These are phyloP conservation scores for Leishmania amazonensis DNA, from an alignment of 208 protist species.

Conservation along the genomic window DNA sequence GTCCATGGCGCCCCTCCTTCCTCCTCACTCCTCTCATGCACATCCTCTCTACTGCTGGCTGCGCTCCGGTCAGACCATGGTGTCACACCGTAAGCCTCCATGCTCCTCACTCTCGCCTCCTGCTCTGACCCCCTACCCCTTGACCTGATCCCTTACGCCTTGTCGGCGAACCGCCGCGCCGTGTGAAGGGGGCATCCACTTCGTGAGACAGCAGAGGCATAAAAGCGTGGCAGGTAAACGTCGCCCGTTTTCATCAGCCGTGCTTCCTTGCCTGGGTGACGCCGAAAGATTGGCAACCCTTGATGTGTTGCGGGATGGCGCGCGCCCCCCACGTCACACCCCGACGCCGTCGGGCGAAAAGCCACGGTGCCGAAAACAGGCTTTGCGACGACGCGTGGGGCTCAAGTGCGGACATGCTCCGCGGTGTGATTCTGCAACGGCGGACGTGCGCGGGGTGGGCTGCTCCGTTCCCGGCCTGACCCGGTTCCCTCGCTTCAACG, in stretches of 20 bases:
- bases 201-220: neutral
- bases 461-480: constrained; percentile 91
- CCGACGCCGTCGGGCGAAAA: neutral
- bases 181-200: neutral
- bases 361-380: constrained; percentile 32
- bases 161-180: neutral
- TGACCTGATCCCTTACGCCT: neutral
- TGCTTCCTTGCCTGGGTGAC: neutral
- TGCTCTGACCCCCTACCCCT: neutral
- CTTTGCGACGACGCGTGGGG: constrained; percentile 61
- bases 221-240: neutral
- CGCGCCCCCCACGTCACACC: neutral
- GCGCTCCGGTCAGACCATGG: neutral
- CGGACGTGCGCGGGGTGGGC: constrained; percentile 81
- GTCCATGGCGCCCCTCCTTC: neutral
- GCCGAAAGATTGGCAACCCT: neutral
- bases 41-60: neutral
- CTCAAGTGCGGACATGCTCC: constrained; percentile 75
- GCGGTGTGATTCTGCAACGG: constrained; percentile 88
- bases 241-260: neutral
- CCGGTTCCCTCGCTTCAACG: constrained; percentile 76
- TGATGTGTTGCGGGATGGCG: neutral
- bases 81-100: neutral
- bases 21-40: neutral
- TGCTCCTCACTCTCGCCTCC: neutral